These are phyloP conservation scores for Tuber microsphaerosporum DNA, from an alignment of 495 filamentous ascomycete species.

Conservation along the genomic window DNA sequence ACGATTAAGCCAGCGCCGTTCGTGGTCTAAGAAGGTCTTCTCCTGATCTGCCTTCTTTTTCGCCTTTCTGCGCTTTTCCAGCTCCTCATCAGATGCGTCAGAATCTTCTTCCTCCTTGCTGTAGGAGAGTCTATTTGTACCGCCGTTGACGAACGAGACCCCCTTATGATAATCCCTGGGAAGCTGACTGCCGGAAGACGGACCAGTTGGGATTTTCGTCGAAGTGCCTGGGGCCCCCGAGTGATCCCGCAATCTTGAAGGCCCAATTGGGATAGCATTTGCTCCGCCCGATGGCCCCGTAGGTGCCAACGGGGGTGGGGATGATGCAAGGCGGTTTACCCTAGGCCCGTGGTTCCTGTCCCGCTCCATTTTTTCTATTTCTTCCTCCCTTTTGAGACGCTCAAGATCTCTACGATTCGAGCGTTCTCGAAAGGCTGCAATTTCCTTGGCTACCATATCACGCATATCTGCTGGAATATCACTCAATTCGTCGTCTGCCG, in stretches of 20 bases:
- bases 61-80: slow-evolving; percentile 63
- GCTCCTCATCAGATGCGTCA: slow-evolving; percentile 79
- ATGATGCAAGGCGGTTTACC: slow-evolving; percentile 62
- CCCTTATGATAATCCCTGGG: slow-evolving; percentile 73
- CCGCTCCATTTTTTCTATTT: slow-evolving; percentile 80
- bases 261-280: slow-evolving; percentile 80
- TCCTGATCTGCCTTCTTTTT: slow-evolving; percentile 70
- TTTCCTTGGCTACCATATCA: slow-evolving; percentile 92
- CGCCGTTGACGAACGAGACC: slow-evolving; percentile 82
- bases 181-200: slow-evolving; percentile 63
- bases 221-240: slow-evolving; percentile 19
- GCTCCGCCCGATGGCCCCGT: slow-evolving; percentile 65
- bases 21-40: slow-evolving; percentile 75
- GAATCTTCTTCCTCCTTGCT: slow-evolving; percentile 73
- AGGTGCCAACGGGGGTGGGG: slow-evolving; percentile 50
- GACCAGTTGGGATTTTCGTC: slow-evolving; percentile 52
- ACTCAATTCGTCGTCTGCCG: slow-evolving; percentile 84
- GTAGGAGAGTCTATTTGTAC: slow-evolving; percentile 54
- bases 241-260: slow-evolving; percentile 44
- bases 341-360: slow-evolving; percentile 60
- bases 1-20: slow-evolving; percentile 81
- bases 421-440: slow-evolving; percentile 84
- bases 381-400: slow-evolving; percentile 77
- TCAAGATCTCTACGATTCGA: slow-evolving; percentile 83
- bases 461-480: slow-evolving; percentile 96